Conservation (phyloP, 345 rosid genomes). For the Rhizophora apiculata region DNA sequence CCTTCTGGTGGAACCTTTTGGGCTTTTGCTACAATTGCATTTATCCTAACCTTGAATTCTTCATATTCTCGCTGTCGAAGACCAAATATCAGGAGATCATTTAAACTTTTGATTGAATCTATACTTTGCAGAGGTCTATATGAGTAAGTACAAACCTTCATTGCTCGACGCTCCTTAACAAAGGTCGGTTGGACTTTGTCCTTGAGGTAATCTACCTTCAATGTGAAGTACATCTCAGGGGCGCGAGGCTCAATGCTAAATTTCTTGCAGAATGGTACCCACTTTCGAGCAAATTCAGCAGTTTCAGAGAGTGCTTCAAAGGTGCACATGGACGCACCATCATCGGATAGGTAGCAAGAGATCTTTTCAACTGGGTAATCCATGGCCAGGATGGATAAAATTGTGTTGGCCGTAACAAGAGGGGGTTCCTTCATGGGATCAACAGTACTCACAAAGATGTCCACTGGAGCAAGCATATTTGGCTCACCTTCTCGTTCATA, state of each 20-base stretch:
- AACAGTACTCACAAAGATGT: conserved; percentile 93
- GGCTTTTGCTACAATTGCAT: conserved; percentile 83
- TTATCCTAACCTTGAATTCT: conserved; percentile 90
- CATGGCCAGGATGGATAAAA: conserved; percentile 88
- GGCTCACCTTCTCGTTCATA: conserved; percentile 92
- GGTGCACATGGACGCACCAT: conserved; percentile 96
- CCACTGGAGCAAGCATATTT: conserved; percentile 73
- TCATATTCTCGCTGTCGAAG: conserved; percentile 81
- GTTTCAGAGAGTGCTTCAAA: conserved; percentile 85
- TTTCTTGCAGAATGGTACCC: conserved; percentile 39
- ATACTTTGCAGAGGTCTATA: too few species aligned
- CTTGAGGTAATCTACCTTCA: conserved; percentile 87
- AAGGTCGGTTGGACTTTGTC: conserved; percentile 96
- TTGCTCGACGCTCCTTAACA: conserved; percentile 90
- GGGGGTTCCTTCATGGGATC: conserved; percentile 99
- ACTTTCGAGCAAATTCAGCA: conserved; percentile 32
- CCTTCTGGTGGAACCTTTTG: conserved; percentile 80
- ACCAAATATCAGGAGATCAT: conserved; percentile 2
- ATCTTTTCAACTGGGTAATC: conserved; percentile 91
- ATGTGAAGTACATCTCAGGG: conserved; percentile 31
- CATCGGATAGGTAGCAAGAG: conserved; percentile 92
- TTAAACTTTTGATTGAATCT: too few species aligned
- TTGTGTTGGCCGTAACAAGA: conserved; percentile 84
- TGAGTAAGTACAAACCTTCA: conserved; percentile 58
- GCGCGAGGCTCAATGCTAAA: conserved; percentile 36